Conservation (phyloP, 164 flowering plant species). For the Aristolochia californica region DNA sequence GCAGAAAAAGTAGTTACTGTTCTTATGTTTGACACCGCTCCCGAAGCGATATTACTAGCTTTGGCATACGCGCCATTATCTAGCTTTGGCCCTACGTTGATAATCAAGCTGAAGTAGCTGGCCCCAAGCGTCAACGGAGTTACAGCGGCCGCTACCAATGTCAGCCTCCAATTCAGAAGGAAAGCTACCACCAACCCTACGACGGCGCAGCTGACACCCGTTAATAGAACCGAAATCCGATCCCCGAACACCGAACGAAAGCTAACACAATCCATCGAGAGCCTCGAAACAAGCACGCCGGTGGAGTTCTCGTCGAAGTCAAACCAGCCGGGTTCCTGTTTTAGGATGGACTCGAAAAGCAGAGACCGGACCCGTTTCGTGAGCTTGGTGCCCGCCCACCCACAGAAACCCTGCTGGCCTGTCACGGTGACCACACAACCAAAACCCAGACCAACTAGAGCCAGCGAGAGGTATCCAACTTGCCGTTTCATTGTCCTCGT, state of each 20-base stretch:
- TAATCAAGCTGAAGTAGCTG: constrained; percentile 57
- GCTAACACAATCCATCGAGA: constrained; percentile 39
- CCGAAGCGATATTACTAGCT: constrained; percentile 65
- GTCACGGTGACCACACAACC: constrained; percentile 47
- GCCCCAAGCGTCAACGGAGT: constrained; percentile 78
- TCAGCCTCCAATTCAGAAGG: constrained; percentile 33
- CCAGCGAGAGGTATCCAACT: constrained; percentile 33
- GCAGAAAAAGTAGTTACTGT: constrained; percentile 63
- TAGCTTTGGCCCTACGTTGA: constrained; percentile 53
- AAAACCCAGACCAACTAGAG: constrained; percentile 51
- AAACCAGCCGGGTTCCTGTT: constrained; percentile 79
- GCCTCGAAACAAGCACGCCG: constrained; percentile 52
- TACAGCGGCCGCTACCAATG: constrained; percentile 43
- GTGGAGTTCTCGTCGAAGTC: constrained; percentile 55
- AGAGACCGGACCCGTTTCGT: constrained; percentile 46
- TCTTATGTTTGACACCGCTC: constrained; percentile 59
- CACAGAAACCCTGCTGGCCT: constrained; percentile 75
- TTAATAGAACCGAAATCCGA: constrained; percentile 44
- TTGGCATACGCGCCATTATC: constrained; percentile 47
- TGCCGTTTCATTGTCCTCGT: constrained; percentile 24
- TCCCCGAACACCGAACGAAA: constrained; percentile 63
- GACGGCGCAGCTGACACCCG: constrained; percentile 59
- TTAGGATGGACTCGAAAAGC: constrained; percentile 45
- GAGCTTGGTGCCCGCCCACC: constrained; percentile 67
- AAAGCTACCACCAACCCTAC: constrained; percentile 44